Percentiles rank a stretch among this genome's conserved stretches.
Conservation (phyloP, 2,329 filamentous ascomycete species). For the Hymenoscyphus fructigenus region DNA sequence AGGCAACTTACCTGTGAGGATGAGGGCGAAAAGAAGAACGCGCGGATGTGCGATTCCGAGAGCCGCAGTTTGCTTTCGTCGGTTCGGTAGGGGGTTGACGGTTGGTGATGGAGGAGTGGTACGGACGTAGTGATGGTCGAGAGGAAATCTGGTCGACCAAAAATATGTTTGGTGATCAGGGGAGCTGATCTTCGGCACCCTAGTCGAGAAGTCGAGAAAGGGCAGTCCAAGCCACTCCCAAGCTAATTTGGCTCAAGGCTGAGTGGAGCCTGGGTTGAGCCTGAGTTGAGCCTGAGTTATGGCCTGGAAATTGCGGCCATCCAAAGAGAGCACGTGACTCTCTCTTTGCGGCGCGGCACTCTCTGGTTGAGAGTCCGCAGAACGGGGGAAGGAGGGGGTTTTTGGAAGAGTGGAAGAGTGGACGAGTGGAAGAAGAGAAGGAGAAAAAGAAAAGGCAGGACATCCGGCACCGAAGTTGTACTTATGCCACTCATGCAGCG, state of each 20-base stretch:
- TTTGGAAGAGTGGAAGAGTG: slow-evolving; percentile 2
- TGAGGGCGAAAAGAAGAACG: neutral
- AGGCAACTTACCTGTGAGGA: slow-evolving; percentile 8
- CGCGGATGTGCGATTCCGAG: neutral
- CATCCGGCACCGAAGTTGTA: neutral
- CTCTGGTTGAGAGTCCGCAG: neutral
- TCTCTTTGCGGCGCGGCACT: neutral
- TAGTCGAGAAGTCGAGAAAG: neutral
- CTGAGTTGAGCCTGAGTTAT: slow-evolving; percentile 9
- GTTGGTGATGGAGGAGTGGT: neutral
- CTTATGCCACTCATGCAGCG: neutral
- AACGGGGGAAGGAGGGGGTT: slow-evolving; percentile 4
- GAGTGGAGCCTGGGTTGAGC: slow-evolving; percentile 13
- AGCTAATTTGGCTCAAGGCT: neutral
- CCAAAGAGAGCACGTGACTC: neutral
- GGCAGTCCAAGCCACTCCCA: neutral
- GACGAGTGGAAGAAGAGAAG: slow-evolving; percentile 4
- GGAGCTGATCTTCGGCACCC: slow-evolving; percentile 18
- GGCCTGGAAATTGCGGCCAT: slow-evolving; percentile 24
- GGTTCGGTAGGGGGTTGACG: slow-evolving; percentile 2
- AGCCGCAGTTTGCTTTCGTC: neutral
- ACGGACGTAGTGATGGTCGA: neutral
- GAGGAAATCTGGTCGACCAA: neutral
- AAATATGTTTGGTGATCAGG: slow-evolving; percentile 12
- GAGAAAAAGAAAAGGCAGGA: too few species aligned